Percentiles rank a stretch among this genome's conserved stretches.
Conservation (phyloP, 1,139 yeast genomes). For the Waltiozyma sp. region DNA sequence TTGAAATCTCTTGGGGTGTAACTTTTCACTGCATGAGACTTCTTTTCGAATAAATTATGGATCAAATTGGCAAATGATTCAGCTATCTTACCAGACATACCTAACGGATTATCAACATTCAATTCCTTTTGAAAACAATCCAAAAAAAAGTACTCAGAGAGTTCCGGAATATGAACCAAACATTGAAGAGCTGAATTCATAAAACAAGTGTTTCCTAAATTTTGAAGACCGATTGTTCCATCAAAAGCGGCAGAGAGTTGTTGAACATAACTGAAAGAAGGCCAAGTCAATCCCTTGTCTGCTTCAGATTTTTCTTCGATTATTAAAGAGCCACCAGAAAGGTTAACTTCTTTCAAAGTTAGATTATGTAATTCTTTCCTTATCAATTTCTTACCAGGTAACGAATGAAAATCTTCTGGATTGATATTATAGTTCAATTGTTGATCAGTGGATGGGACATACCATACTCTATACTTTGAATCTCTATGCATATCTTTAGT, state of each 20-base stretch:
- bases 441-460: constrained; percentile 14
- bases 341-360: constrained; percentile 15
- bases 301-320: constrained; percentile 20
- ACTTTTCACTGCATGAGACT: constrained; percentile 17
- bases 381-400: constrained; percentile 16
- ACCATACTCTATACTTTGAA: constrained; percentile 22
- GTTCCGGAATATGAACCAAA: constrained; percentile 75
- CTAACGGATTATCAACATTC: constrained; percentile 71
- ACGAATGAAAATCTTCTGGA: constrained; percentile 19
- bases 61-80: constrained; percentile 58
- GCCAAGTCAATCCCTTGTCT: constrained; percentile 23
- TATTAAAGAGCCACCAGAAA: constrained; percentile 19
- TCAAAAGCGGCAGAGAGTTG: constrained; percentile 22
- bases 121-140: constrained; percentile 56
- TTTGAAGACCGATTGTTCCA: constrained; percentile 59
- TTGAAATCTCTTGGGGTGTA: constrained; percentile 65
- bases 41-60: constrained; percentile 41
- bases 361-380: constrained; percentile 12
- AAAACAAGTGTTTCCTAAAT: constrained; percentile 89
- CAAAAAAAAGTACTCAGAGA: constrained; percentile 61
- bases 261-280: constrained; percentile 22
- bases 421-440: constrained; percentile 17
- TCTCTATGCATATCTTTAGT: constrained; percentile 1
- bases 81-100: constrained; percentile 76
- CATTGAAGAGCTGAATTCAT: constrained; percentile 97